Evolutionary conservation across 2,329 filamentous ascomycete species (phyloP), one percentile per base, ranked within the genome.

Genomic region (Colletotrichum sp.): DNA sequence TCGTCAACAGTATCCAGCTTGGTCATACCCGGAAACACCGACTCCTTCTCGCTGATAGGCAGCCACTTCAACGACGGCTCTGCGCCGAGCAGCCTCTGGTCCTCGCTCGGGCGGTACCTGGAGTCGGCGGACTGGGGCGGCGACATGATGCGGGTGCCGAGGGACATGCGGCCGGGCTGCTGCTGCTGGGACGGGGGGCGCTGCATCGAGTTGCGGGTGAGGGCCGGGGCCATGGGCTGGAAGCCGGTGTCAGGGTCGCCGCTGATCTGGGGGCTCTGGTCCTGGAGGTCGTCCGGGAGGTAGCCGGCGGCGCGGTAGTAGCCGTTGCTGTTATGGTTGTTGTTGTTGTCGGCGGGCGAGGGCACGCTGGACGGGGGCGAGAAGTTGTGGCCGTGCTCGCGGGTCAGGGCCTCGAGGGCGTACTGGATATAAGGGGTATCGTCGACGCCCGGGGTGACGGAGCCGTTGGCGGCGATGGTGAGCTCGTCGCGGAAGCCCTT

Each of bases 351-450:
- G 72, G 80, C 82, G 49, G 79, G 80, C 9, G 83, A 82, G n/a
- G 82, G 85, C 72, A 81, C 81, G 36, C 79, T 81, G 6, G 89
- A 87, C 70, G 89, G 84, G 69, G 69, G 65, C 3, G 89, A 87
- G 12, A 90, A 89, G 73, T 88, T 85, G 7, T 92, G 88, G 76
- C 95, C 92, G 73, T 93, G 93, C 80, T 94, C 92, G 64, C 94
- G 89, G 7, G 95, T 98, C 79, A 99, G 87, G 78, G 96, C 95
- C 78, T 98, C 95, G 78, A 99, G 92, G 55, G 96, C 96, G 83
- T 97, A 98, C 78, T 94, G 94, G 78, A 98, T 95, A 84, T 96
- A 98, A 1, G 95, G 96, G 10, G 93, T 94, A 81, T 98, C 94
- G 81, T 98, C 96, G 52, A 95, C 88, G 12, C 93, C 95, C 0